Evolutionary conservation across 2,329 filamentous ascomycete genomes (phyloP).

Genomic region (Scytalidium sp.): DNA sequence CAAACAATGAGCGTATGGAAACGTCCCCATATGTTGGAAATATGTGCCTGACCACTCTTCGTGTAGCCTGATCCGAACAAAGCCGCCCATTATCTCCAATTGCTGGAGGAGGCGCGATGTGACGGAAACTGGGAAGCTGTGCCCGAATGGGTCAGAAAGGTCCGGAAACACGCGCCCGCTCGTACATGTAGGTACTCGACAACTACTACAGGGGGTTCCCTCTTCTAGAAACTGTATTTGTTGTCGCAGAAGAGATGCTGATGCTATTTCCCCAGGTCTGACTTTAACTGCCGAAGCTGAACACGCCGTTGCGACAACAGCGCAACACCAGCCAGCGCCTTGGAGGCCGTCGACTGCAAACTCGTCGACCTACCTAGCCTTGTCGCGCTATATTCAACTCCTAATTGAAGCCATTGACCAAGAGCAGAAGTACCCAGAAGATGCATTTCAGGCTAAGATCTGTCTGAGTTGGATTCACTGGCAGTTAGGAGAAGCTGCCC

Average conservation of each 20-base stretch:
- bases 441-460: constrained; percentile 74
- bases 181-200: constrained; percentile 65
- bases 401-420: constrained; percentile 56
- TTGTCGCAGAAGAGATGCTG: constrained; percentile 9
- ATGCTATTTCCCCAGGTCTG: constrained; percentile 50
- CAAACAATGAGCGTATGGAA: constrained; percentile 26
- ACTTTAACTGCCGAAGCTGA: constrained; percentile 69
- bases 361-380: constrained; percentile 17
- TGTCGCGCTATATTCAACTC: constrained; percentile 28
- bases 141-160: constrained; percentile 85
- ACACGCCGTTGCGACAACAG: constrained; percentile 50
- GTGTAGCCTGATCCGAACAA: constrained; percentile 56
- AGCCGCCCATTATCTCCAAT: constrained; percentile 75
- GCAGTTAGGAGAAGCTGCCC: constrained; percentile 65
- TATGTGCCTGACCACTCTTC: constrained; percentile 5
- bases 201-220: constrained; percentile 1
- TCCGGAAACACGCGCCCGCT: constrained; percentile 88
- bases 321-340: constrained; percentile 11
- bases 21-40: not conserved
- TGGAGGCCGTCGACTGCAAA: constrained; percentile 15
- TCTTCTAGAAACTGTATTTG: not conserved
- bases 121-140: constrained; percentile 84
- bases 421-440: constrained; percentile 51
- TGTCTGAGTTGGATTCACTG: constrained; percentile 86
- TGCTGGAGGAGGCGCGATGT: constrained; percentile 83